Conservation (phyloP, 1,284 basidiomycete species). For the Moniliophthora roreri region DNA sequence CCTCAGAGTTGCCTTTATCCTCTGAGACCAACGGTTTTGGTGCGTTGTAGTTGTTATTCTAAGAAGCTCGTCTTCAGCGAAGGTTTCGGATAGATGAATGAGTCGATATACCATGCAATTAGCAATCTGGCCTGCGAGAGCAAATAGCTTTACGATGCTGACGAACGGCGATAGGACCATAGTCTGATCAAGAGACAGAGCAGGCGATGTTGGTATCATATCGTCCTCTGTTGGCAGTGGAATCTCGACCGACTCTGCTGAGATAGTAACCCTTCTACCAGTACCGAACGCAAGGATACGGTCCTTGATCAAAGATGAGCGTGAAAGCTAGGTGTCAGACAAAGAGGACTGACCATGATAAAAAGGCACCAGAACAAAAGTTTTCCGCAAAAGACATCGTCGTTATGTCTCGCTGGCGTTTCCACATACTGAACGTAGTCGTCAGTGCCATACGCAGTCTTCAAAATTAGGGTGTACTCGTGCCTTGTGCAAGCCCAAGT, state of each 20-base stretch:
- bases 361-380: constrained; percentile 9
- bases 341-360: neutral
- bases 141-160: constrained; percentile 6
- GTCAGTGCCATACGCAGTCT: neutral
- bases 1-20: neutral
- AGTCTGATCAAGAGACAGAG: neutral
- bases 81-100: too few species aligned
- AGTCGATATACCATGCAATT: constrained; percentile 3
- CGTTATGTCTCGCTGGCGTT: neutral
- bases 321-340: neutral
- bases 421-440: neutral
- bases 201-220: neutral
- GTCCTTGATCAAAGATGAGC: neutral
- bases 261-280: constrained; percentile 7
- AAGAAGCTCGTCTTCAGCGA: neutral
- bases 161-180: constrained; percentile 1
- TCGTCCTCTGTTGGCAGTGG: constrained; percentile 4
- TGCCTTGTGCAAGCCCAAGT: constrained; percentile 10
- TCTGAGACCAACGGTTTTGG: neutral
- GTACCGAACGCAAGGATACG: constrained; percentile 10
- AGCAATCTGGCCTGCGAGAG: constrained; percentile 9
- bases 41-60: neutral
- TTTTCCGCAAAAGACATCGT: constrained; percentile 9
- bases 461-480: neutral
- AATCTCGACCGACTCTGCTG: constrained; percentile 4